Percentiles rank a stretch among this genome's conserved stretches.
These are phyloP conservation scores for Hypsizygus marmoreus DNA, from an alignment of 768 basidiomycete species.

Conservation along the genomic window DNA sequence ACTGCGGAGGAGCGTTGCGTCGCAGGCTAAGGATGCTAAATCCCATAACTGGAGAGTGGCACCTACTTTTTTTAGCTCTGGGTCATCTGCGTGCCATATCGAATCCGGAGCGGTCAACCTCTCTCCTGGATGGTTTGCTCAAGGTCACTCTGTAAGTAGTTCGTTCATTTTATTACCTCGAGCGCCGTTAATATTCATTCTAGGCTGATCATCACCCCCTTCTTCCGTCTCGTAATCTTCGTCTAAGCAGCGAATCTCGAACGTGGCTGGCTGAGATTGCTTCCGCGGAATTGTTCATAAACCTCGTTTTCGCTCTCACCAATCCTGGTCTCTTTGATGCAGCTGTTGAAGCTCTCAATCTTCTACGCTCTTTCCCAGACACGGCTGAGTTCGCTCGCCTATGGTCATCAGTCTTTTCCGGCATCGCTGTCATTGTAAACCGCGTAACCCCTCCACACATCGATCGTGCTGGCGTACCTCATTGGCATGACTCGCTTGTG, in stretches of 20 bases:
- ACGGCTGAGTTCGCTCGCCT: background rate
- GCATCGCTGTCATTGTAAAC: background rate
- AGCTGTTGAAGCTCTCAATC: no score
- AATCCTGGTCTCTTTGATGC: no score
- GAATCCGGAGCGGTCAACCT: background rate
- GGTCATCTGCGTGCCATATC: background rate
- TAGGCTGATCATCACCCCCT: no score
- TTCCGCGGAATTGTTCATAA: no score
- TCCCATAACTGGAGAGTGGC: background rate
- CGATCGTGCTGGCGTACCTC: background rate
- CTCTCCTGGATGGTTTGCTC: background rate
- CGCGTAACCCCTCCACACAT: background rate
- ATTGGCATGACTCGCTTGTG: background rate
- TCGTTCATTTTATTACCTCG: no score
- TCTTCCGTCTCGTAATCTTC: no score
- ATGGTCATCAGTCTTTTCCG: background rate
- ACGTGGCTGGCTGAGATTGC: no score
- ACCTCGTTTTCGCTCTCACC: no score
- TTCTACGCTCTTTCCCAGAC: no score
- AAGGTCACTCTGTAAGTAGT: background rate
- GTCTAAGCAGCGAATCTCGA: no score
- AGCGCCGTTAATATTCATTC: no score
- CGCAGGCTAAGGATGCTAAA: background rate
- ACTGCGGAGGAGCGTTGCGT: conserved; percentile 11
- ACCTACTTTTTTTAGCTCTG: background rate